Evolutionary conservation across 108 stramenopile species (phyloP).

Genomic region (Chaetoceros tenuissimus): DNA sequence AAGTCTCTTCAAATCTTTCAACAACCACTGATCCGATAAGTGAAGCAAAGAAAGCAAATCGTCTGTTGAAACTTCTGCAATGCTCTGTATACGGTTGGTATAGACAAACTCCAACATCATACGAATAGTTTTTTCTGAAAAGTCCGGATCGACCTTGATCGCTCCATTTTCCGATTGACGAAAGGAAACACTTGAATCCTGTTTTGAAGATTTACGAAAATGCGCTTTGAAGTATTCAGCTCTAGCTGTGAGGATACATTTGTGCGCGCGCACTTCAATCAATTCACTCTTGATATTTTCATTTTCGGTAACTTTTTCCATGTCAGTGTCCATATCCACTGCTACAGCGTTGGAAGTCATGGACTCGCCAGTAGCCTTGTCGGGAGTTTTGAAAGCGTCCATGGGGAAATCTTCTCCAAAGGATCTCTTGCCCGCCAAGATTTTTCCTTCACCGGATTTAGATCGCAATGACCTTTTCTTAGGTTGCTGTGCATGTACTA

Average conservation of each 20-base stretch:
- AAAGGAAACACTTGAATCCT: conserved; percentile 31
- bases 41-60: conserved; percentile 71
- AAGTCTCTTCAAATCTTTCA: conserved; percentile 79
- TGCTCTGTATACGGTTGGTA: conserved; percentile 80
- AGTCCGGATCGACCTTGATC: conserved; percentile 69
- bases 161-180: conserved; percentile 60
- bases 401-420: not conserved
- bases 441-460: not conserved
- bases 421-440: not conserved
- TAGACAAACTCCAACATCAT: conserved; percentile 92
- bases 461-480: not conserved
- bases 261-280: conserved; percentile 86
- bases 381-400: conserved; percentile 4
- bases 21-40: conserved; percentile 78
- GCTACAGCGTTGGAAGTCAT: not conserved
- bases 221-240: conserved; percentile 97
- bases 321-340: conserved; percentile 3
- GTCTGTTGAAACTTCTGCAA: conserved; percentile 49
- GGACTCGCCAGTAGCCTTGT: conserved; percentile 10
- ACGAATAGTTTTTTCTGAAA: conserved; percentile 69
- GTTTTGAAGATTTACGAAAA: conserved; percentile 72
- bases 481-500: conserved; percentile 33
- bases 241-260: conserved; percentile 90
- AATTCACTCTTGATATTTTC: conserved; percentile 14
- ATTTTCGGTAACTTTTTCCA: conserved; percentile 1